phyloP scores from a whole-genome alignment of 495 filamentous ascomycete species.

The Patellaria atrata region DNA sequence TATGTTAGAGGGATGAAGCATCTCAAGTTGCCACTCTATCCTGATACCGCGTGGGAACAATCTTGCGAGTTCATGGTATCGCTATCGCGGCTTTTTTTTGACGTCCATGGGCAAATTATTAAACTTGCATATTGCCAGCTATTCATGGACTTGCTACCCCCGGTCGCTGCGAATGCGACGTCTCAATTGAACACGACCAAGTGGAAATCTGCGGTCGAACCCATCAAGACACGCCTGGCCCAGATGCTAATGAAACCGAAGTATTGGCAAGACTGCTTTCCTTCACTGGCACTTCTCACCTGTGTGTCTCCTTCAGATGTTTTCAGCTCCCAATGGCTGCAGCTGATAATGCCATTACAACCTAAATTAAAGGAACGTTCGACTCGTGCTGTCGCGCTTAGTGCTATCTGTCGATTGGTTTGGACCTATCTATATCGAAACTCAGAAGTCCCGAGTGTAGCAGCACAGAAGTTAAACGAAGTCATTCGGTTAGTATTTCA shows the following conservation, averaged over 20 bases:
- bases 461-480: constrained; percentile 72
- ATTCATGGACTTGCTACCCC: constrained; percentile 73
- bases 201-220: constrained; percentile 72
- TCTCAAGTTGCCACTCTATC: constrained; percentile 52
- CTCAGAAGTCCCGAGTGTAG: constrained; percentile 50
- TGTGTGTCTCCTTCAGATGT: constrained; percentile 76
- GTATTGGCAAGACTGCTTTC: constrained; percentile 79
- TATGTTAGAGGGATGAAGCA: constrained; percentile 85
- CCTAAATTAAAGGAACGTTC: constrained; percentile 69
- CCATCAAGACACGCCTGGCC: constrained; percentile 56
- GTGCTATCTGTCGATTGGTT: constrained; percentile 79
- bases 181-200: constrained; percentile 60
- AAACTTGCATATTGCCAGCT: constrained; percentile 92
- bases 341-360: constrained; percentile 59
- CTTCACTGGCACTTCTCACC: constrained; percentile 66
- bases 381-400: constrained; percentile 64
- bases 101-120: constrained; percentile 69
- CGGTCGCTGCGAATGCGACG: constrained; percentile 63
- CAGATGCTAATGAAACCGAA: constrained; percentile 81
- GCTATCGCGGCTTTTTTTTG: constrained; percentile 65
- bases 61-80: constrained; percentile 79
- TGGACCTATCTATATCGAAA: constrained; percentile 92
- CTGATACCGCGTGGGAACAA: constrained; percentile 64
- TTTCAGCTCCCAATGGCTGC: constrained; percentile 73
- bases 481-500: constrained; percentile 70